Evolutionary conservation across 345 rosid genomes (phyloP), one percentile per base, ranked within the genome.

Genomic region (Rubroshorea leprosula): DNA sequence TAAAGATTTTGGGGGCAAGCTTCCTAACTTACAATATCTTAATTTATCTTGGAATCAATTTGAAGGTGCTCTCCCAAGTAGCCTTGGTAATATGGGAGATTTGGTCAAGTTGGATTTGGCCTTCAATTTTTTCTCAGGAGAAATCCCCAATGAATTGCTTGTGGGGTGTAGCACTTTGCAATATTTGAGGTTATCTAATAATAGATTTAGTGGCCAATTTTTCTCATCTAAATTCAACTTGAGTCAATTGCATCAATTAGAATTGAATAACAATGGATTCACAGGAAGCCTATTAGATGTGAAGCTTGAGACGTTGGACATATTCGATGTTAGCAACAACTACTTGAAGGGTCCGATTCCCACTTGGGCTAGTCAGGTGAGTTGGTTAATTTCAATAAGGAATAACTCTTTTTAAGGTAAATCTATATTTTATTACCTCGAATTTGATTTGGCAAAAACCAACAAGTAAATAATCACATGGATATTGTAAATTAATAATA

Each of bases 301-400:
- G n/a, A n/a, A n/a, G n/a, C n/a, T n/a, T n/a, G n/a, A n/a, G 10
- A n/a, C n/a, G n/a, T 6, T 57, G 22, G 0, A 5, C 0, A 18
- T 23, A 10, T 18, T 57, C 17, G 19, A 23, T 9, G 22, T 57
- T 1, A 39, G 17, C 12, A 16, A 57, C 38, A 57, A 57, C 17
- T 23, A 14, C 61, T 43, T 57, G 35, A 43, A 19, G 4, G 61
- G 61, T 12, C 41, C 14, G 0, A 52, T 76, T 41, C 70, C 70
- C 1, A 2, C 38, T 14, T 67, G 68, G 65, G 23, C 64, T 0
- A 31, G 20, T 9, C 24, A 50, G 15, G 10, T 64, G 0, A 14
- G 3, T 0, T 16, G 24, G 26, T 51, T 16, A 7, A 61, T 69
- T 22, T 2, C 1, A 0, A 0, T 69, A 43, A 17, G 44, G 0